Evolutionary conservation across 106 monocot species (phyloP).

Genomic region (Apostasia shenzhenica): DNA sequence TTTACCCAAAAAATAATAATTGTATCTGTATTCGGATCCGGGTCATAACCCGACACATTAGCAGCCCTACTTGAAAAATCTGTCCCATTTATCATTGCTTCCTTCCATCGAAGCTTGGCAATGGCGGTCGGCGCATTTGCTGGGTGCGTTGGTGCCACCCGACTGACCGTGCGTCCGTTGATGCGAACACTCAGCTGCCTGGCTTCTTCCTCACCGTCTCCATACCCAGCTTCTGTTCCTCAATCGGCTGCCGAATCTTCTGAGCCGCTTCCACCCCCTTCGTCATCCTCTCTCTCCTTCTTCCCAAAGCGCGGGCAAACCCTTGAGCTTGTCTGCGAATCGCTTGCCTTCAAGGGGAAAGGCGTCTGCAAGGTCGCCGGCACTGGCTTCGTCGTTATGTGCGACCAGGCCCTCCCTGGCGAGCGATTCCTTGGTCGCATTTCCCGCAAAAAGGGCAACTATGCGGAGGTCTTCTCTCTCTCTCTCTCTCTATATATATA

Average conservation of each 20-base stretch:
- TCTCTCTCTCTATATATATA: background rate
- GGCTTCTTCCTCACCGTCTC: background rate
- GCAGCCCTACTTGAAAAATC: too few species aligned
- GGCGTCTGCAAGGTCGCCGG: constrained; percentile 62
- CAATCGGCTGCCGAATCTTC: background rate
- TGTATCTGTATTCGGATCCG: too few species aligned
- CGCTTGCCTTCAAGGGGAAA: constrained; percentile 60
- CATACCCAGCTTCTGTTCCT: background rate
- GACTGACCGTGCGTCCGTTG: background rate
- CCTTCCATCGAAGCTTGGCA: background rate
- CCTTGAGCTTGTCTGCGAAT: constrained; percentile 63
- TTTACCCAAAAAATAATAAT: too few species aligned
- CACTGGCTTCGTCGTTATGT: constrained; percentile 75
- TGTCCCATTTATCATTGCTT: background rate
- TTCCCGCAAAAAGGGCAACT: constrained; percentile 64
- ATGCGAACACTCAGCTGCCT: background rate
- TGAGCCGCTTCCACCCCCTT: constrained; percentile 1
- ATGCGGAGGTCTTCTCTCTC: constrained; percentile 54
- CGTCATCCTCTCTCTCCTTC: constrained; percentile 16
- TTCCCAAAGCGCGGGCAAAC: constrained; percentile 60
- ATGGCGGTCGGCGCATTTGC: constrained; percentile 4
- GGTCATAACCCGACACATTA: too few species aligned
- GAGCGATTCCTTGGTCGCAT: constrained; percentile 87
- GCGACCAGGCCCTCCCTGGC: constrained; percentile 75
- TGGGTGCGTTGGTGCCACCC: background rate